phyloP scores from a whole-genome alignment of 2,329 filamentous ascomycete genomes.

The Exophiala xenobiotica region DNA sequence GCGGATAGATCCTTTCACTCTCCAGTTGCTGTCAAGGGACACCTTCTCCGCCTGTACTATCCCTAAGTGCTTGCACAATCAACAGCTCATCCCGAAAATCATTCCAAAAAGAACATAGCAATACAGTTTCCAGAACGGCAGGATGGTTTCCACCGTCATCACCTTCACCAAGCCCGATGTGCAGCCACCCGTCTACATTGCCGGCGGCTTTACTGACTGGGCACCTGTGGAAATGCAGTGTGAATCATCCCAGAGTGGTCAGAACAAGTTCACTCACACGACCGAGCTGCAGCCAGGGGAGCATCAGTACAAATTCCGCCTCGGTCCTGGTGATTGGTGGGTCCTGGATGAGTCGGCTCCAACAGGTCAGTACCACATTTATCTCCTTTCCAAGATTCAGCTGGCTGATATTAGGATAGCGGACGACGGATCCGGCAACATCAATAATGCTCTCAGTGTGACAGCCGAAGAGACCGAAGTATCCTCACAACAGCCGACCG shows the following conservation, averaged over 20 bases:
- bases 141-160: slow-evolving; percentile 54
- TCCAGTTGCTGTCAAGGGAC: too few species aligned
- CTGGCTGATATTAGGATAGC: slow-evolving; percentile 36
- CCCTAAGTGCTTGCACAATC: too few species aligned
- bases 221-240: slow-evolving; percentile 64
- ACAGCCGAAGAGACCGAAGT: slow-evolving; percentile 8
- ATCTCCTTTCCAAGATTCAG: neutral
- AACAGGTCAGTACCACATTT: slow-evolving; percentile 51
- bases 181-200: slow-evolving; percentile 67
- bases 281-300: slow-evolving; percentile 57
- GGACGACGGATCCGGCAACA: slow-evolving; percentile 53
- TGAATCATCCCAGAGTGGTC: slow-evolving; percentile 41
- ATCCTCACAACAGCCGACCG: neutral
- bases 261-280: slow-evolving; percentile 58
- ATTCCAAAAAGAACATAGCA: neutral
- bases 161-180: slow-evolving; percentile 61
- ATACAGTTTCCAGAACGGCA: neutral
- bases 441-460: slow-evolving; percentile 49
- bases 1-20: too few species aligned
- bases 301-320: slow-evolving; percentile 73
- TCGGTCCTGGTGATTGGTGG: slow-evolving; percentile 69
- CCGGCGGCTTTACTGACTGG: slow-evolving; percentile 70
- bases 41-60: too few species aligned
- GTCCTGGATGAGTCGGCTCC: slow-evolving; percentile 62
- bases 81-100: neutral